Base-by-base conservation (phyloP, 257 asterid species). In the Coffea eugenioides region DNA sequence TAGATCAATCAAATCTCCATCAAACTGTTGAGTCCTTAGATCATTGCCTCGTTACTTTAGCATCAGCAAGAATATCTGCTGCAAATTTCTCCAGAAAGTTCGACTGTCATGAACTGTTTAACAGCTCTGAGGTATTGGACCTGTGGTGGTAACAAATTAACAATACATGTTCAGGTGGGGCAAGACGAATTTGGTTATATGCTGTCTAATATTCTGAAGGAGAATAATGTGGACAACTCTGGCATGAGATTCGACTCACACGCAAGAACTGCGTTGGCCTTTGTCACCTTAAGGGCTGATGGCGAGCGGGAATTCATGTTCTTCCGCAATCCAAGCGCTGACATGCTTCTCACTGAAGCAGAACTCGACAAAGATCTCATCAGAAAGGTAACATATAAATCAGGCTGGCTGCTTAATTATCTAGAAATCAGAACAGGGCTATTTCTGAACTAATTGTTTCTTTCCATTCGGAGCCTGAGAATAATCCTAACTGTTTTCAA, bases 271-370 rank as follows among this genome's bases (percentile, higher is more conserved):
- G 85, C 88, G 5, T 69, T 85, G 49, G 88, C 88, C 3, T 85
- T 85, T 79, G 88, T 85, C 23, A 85, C 88, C 41, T 72, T 85
- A 78, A 82, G 66, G 41, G 67, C 83, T 10, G 88, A 85, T 18
- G 85, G 88, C 21, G 88, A 85, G 75, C 78, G 88, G 15, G 88
- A 85, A 16, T 85, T 85, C 82, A 85, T 85, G 88, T 85, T 85
- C 84, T 81, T 3, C 65, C 81, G 84, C 81, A 54, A 81, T 79
- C 88, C 88, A 59, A 85, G 88, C 11, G 88, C 88, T 48, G 88
- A 85, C 39, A 85, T 85, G 85, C 88, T 85, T 66, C 84, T 85
- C 21, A 79, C 88, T 16, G 88, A 84, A 54, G 77, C 88, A 67
- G 88, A 84, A 41, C 77, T 84, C 6, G 88, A 84, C 81, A 78